These are phyloP conservation scores for Lolium perenne DNA, from an alignment of 176 grass and related monocot genomes.

Conservation along the genomic window DNA sequence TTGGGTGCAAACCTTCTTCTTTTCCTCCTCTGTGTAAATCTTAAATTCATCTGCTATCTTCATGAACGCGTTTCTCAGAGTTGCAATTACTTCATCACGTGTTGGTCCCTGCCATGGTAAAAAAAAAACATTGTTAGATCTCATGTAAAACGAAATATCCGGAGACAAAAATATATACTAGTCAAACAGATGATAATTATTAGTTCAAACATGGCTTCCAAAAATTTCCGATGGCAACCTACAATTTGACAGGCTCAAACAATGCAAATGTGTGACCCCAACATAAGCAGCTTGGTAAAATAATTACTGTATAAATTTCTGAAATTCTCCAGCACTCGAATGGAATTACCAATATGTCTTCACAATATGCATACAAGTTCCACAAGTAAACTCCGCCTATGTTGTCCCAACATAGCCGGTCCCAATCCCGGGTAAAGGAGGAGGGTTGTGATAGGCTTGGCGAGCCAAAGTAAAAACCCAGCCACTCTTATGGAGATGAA, in stretches of 20 bases:
- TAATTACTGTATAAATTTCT: neutral
- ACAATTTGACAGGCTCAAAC: neutral
- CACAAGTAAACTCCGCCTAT: no score
- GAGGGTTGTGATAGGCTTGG: no score
- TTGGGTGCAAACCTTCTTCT: slow-evolving; percentile 70
- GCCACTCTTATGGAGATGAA: no score
- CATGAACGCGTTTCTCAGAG: slow-evolving; percentile 81
- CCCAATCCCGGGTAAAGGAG: no score
- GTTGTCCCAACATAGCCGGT: no score
- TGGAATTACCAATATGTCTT: neutral
- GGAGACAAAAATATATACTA: neutral
- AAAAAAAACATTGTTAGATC: slow-evolving; percentile 28
- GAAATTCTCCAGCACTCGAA: neutral
- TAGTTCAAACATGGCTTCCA: neutral
- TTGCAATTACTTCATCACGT: slow-evolving; percentile 91
- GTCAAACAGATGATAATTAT: neutral
- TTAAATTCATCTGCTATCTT: slow-evolving; percentile 90
- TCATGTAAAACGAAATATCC: neutral
- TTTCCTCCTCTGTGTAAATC: slow-evolving; percentile 93
- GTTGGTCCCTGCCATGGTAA: slow-evolving; percentile 77
- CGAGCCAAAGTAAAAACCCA: no score
- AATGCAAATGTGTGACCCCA: neutral
- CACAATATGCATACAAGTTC: neutral
- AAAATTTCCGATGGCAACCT: neutral
- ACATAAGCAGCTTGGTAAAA: neutral